phyloP scores from a whole-genome alignment of 2,329 filamentous ascomycete genomes.

The Tolypocladium ovalisporum region DNA sequence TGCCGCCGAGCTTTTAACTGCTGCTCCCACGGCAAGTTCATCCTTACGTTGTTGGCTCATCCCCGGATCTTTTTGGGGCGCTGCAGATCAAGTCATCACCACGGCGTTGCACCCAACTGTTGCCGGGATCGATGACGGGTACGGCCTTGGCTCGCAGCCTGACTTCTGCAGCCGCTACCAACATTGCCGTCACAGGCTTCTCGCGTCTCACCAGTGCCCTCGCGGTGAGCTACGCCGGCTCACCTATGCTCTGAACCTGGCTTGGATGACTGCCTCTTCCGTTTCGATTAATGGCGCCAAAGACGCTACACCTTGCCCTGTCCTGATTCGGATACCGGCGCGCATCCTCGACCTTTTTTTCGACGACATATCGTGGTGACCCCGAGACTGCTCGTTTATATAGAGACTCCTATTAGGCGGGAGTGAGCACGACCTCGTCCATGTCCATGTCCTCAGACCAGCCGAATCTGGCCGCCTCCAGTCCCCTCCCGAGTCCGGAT shows the following conservation, averaged over 20 bases:
- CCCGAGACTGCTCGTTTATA: not conserved
- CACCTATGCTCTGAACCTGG: not conserved
- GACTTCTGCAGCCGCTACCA: not conserved
- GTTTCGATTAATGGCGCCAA: not conserved
- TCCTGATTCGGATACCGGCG: not conserved
- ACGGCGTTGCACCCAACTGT: not conserved
- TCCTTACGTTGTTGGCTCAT: not conserved
- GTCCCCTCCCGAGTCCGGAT: not conserved
- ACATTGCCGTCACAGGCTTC: not conserved
- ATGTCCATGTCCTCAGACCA: slow-evolving; percentile 2
- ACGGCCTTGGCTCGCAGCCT: not conserved
- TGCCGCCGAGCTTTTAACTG: not conserved
- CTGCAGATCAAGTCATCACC: not conserved
- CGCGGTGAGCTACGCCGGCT: not conserved
- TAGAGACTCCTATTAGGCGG: not conserved
- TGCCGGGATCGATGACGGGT: not conserved
- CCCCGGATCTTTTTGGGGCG: not conserved
- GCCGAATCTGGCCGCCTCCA: not conserved
- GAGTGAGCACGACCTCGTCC: not conserved
- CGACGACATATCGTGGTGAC: not conserved
- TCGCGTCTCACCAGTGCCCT: not conserved
- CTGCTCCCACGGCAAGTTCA: not conserved
- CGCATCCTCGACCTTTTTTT: not conserved
- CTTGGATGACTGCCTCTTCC: not conserved
- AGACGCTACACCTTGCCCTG: not conserved